These are phyloP conservation scores for Termitomyces sp. DNA, from an alignment of 768 basidiomycete species.

Conservation along the genomic window DNA sequence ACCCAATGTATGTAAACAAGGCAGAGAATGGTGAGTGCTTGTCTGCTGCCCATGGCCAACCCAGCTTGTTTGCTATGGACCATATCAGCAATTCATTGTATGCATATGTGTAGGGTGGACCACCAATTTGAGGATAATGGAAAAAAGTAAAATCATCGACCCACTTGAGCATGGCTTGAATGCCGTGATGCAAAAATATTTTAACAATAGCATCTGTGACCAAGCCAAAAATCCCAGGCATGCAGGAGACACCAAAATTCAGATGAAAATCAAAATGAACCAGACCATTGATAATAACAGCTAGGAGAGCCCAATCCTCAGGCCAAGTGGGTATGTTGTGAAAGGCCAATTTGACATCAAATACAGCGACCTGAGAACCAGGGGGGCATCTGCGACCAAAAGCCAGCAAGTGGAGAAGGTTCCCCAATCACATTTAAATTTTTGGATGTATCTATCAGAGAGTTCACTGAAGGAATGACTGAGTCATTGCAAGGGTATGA, in stretches of 20 bases:
- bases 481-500: neutral
- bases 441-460: neutral
- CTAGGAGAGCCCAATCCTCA: neutral
- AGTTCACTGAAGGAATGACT: neutral
- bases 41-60: too few relatives aligned
- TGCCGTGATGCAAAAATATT: neutral
- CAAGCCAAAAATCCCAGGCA: neutral
- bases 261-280: neutral
- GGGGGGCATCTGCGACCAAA: neutral
- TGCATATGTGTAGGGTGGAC: neutral
- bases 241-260: neutral
- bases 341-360: neutral
- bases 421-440: neutral
- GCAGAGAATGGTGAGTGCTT: too few relatives aligned
- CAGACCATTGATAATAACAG: neutral
- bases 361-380: neutral
- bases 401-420: neutral
- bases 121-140: neutral
- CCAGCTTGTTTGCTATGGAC: too few relatives aligned
- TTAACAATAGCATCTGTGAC: neutral
- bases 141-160: slow-evolving; percentile 1
- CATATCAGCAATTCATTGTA: neutral
- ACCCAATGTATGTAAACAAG: too few relatives aligned
- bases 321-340: neutral
- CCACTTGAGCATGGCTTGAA: neutral